Evolutionary conservation across 176 grass and related monocot species (phyloP), one percentile per base, ranked within the genome.

Genomic region (Luzula sylvatica): DNA sequence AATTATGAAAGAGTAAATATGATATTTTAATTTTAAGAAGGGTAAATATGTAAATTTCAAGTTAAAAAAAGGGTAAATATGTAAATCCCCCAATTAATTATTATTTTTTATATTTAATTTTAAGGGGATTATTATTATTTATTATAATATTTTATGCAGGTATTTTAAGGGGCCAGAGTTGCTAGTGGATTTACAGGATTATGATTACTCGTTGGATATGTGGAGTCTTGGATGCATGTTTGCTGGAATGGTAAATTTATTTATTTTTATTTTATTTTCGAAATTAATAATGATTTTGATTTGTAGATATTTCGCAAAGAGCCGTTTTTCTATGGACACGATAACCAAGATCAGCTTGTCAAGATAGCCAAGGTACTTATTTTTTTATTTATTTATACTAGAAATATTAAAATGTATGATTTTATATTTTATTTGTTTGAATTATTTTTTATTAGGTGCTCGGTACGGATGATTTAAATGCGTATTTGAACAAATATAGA

Each of bases 181-280:
- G 45, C 74, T 87, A 21, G 74, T 87, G 60, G 78, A 82, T 22
- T 78, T 82, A 58, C 78, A 78, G 73, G 69, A 73, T 67, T 87
- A 87, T 25, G 78, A 87, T 49, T 87, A 87, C 38, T 75, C 78
- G 29, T 82, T 82, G 65, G 83, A 87, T 35, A 81, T 87, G 83
- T 87, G 83, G 73, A 87, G 83, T 50, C 83, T 87, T 71, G 78
- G 78, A 18, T 87, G 73, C 54, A 87, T 81, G 77, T 87, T 87
- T 77, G 77, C 83, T 66, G 83, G 83, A 81, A 87, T 87, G 77
- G 83, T 87, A 41, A 2, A 44, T 65, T 52, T 18, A 44, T 11
- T 30, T 14, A 50, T 29, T 4, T 53, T 9, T 32, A 11, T 38
- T 53, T 53, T 23, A 19, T 30, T 65, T 43, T 17, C 12, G 46